Evolutionary conservation across 2,329 filamentous ascomycete species (phyloP), one percentile per base, ranked within the genome.

Genomic region (Fulvia fulva): DNA sequence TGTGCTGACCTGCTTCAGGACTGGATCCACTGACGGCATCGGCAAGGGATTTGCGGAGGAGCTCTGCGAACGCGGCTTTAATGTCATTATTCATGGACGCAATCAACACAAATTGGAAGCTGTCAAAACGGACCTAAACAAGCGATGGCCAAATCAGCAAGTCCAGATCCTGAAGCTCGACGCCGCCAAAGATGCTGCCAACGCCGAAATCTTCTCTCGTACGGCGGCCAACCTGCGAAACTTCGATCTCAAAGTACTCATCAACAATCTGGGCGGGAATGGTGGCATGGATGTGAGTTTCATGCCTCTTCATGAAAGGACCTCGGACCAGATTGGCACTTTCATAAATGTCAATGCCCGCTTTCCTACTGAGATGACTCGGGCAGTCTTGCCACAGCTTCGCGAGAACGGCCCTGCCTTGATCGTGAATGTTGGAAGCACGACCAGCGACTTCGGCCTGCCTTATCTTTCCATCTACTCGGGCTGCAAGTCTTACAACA

Each of bases 1-100:
- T 16, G 6, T 16, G 32, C 56, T 53, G 23, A 58, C 25, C 26
- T 9, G 7, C 8, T 2, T 12, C 51, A 64, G 56, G 8, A 85
- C 82, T 0, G 82, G 83, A 30, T 76, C 80, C 19, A 80, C 75
- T 14, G 81, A 82, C 47, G 83, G 83, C 21, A 83, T 85, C 41
- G 83, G 83, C 11, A 72, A 73, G 26, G 78, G 72, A 0, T 78
- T 84, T 58, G 76, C 77, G 3, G 69, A 78, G 55, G 79, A 82
- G 63, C 78, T 86, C n/a, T 78, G 78, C 19, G 58, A 63, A 0
- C 71, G 70, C 14, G 80, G 81, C 49, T 84, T 85, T 76, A 81
- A 83, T 63, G 74, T 86, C 32, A 73, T 85, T 16, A 66, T 86
- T 8, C 83, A 86, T 60, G 82, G 83, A n/a, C 78, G 81, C 34